Evolutionary conservation across 2,329 filamentous ascomycete species (phyloP), one percentile per base, ranked within the genome.

Genomic region (Arthrinium phaeospermum): DNA sequence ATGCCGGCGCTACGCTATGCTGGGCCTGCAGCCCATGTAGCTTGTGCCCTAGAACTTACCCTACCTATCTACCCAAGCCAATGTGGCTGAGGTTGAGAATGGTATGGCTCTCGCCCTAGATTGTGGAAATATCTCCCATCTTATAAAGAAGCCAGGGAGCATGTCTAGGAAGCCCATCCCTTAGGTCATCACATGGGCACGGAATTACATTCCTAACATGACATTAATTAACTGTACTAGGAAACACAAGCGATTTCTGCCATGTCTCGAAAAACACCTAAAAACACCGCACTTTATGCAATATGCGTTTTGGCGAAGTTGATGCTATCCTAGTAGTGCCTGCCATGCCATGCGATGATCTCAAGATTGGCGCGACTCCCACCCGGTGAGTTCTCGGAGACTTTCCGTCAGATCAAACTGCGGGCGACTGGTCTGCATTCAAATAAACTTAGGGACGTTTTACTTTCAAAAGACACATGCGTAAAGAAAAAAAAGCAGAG

Each of bases 331-430:
- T 14, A 30, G 24, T 30, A 30, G 13, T 5, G 30, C 6, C 13
- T 34, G 27, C 14, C 27, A 19, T 57, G 16, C 27, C 2, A 34
- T 57, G 27, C 51, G 51, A 34, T 8, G 13, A 7, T 57, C 5
- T 57, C 14, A 3, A 19, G 27, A 16, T 5, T 57, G 51, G 27
- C 30, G 13, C 14, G 16, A 37, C 53, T 37, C 19, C 5, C 30
- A 61, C 27, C 30, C 53, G 53, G 53, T 12, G 53, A 61, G 53
- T 61, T 37, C 16, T 61, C 53, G 53, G 53, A 61, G 53, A 37
- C 53, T 61, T 61, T 37, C 16, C 37, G 7, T 12, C 0, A 34
- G 27, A 30, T 13, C 27, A 27, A 27, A 16, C 13, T 7, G 6
- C 24, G 2, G 12, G 49, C 49, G 12, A 24, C 24, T 6, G 24